Conservation (phyloP, 2,329 filamentous ascomycete species). For the Colletotrichum lentis region DNA sequence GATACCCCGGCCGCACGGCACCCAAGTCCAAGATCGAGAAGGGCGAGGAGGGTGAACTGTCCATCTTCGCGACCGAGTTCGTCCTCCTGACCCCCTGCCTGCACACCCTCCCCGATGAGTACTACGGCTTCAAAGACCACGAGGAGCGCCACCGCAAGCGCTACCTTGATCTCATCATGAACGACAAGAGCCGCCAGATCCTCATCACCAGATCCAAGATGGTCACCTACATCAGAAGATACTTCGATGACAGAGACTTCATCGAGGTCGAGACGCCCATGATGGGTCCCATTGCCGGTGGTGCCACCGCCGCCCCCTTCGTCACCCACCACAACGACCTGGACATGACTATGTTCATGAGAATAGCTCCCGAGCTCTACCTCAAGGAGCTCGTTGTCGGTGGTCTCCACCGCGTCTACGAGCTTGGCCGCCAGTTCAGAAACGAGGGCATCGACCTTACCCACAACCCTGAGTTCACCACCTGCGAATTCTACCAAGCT, state of each 20-base stretch:
- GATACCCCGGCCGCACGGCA: slow-evolving; percentile 79
- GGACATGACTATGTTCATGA: slow-evolving; percentile 93
- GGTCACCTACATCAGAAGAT: slow-evolving; percentile 85
- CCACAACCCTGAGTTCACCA: slow-evolving; percentile 98
- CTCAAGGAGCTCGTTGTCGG: slow-evolving; percentile 97
- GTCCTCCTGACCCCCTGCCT: slow-evolving; percentile 88
- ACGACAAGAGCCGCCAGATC: slow-evolving; percentile 82
- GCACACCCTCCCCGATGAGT: slow-evolving; percentile 87
- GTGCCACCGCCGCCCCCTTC: slow-evolving; percentile 95
- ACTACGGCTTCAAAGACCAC: slow-evolving; percentile 94
- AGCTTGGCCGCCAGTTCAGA: slow-evolving; percentile 93
- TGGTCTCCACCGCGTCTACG: slow-evolving; percentile 92
- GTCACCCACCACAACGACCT: slow-evolving; percentile 95
- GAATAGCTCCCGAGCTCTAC: slow-evolving; percentile 84
- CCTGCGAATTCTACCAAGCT: slow-evolving; percentile 95
- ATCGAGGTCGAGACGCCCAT: slow-evolving; percentile 96
- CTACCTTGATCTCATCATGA: slow-evolving; percentile 97
- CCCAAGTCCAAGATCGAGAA: slow-evolving; percentile 86
- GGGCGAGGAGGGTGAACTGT: slow-evolving; percentile 87
- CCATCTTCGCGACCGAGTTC: slow-evolving; percentile 89
- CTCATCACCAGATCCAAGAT: slow-evolving; percentile 89
- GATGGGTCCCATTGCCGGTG: slow-evolving; percentile 95
- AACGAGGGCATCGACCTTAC: slow-evolving; percentile 93
- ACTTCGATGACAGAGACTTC: slow-evolving; percentile 88
- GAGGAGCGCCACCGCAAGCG: slow-evolving; percentile 92